Evolutionary conservation across 108 stramenopile species (phyloP), one percentile per base, ranked within the genome.

Genomic region (Nannochloropsis gaditana): DNA sequence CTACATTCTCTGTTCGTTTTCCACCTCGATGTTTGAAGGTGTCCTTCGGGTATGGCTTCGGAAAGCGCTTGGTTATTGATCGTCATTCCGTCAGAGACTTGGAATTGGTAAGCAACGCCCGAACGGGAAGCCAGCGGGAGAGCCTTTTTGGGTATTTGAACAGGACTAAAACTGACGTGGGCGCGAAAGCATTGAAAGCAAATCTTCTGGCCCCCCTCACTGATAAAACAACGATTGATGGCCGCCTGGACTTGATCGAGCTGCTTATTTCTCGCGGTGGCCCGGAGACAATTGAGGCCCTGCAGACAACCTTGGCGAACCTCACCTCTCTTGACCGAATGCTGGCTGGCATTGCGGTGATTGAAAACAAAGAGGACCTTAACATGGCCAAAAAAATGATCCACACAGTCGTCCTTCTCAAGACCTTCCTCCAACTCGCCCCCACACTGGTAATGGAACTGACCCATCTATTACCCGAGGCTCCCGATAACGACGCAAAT

Each of bases 121-220:
- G 85, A 17, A 79, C 85, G 86, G 88, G 86, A 3, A 80, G 41
- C 6, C 90, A 88, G 86, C 87, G 84, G 43, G 86, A 87, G 42
- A 88, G 87, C 84, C 86, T 90, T 43, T 84, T 90, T 83, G 43
- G 90, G 85, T 11, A 86, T 43, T 87, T 89, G 80, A 90, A 90
- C 83, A 86, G 85, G 44, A 90, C 90, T 11, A 89, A 89, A 41
- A 89, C 90, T 43, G 89, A 84, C 41, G 90, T 90, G 19, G 90
- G 90, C n/a, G 89, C 86, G 79, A 84, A 89, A 15, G 85, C 87
- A 11, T 86, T 90, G 10, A 44, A 89, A 19, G 79, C 86, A 80
- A 86, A 79, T 83, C 87, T 90, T 21, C 87, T 90, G n/a, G 83
- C 50, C 11, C 88, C 90, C 8, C 84, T 31, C 45, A 87, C 88